Percentiles rank a stretch among this genome's conserved stretches.
Evolutionary conservation across 345 rosid species (phyloP).

Genomic region (Euphorbia peplus): DNA sequence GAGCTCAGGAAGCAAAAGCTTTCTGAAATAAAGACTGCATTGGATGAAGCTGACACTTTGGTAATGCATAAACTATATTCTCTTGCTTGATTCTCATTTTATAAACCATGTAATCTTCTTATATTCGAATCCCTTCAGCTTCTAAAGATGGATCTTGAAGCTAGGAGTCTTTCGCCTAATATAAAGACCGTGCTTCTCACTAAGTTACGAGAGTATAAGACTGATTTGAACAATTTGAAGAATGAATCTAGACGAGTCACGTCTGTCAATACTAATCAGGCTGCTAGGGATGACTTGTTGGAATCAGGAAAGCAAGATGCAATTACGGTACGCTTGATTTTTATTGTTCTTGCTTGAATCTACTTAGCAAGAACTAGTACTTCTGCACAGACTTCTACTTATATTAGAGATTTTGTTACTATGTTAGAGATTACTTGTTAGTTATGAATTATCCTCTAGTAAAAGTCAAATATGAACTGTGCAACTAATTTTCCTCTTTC

Average conservation of each 20-base stretch:
- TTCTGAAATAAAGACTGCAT: constrained; percentile 55
- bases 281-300: constrained; percentile 67
- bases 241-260: constrained; percentile 61
- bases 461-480: background rate
- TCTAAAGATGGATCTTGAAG: constrained; percentile 88
- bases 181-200: constrained; percentile 65
- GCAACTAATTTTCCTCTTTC: background rate
- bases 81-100: background rate
- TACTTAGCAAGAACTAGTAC: background rate
- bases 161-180: constrained; percentile 69
- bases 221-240: constrained; percentile 82
- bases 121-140: constrained; percentile 36
- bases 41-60: constrained; percentile 79
- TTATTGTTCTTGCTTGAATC: background rate
- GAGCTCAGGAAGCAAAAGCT: constrained; percentile 84
- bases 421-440: background rate
- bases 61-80: constrained; percentile 30
- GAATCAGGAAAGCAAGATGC: constrained; percentile 82
- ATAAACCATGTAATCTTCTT: constrained; percentile 10
- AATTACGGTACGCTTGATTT: constrained; percentile 37
- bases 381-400: background rate
- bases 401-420: background rate
- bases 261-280: constrained; percentile 44
- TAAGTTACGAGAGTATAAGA: constrained; percentile 78
- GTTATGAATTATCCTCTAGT: background rate